phyloP scores from a whole-genome alignment of 1,284 basidiomycete genomes.

The Cerioporus squamosus region DNA sequence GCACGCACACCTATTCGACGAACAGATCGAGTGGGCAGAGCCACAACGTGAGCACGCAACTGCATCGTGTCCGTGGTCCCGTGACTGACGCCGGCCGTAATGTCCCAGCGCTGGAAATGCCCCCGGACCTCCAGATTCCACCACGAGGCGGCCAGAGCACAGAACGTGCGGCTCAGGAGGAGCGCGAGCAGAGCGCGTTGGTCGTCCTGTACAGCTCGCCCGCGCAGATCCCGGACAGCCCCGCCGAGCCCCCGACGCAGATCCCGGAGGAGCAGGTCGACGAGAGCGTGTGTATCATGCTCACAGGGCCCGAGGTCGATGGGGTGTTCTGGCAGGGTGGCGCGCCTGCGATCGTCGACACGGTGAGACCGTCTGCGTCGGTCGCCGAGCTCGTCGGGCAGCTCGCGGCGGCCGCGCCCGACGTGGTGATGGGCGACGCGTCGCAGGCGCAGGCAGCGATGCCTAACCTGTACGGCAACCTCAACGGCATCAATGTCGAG shows the following conservation, averaged over 20 bases:
- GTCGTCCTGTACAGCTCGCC: constrained; percentile 71
- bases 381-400: constrained; percentile 75
- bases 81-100: constrained; percentile 29
- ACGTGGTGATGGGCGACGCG: constrained; percentile 26
- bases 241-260: constrained; percentile 65
- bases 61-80: constrained; percentile 13
- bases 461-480: constrained; percentile 23
- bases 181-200: constrained; percentile 77
- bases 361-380: constrained; percentile 41
- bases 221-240: constrained; percentile 73
- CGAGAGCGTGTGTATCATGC: constrained; percentile 63
- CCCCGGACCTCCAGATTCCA: constrained; percentile 52
- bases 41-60: constrained; percentile 60
- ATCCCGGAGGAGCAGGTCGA: constrained; percentile 73
- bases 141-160: constrained; percentile 66
- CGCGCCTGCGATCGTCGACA: constrained; percentile 38
- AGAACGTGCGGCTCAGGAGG: constrained; percentile 70
- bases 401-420: constrained; percentile 44
- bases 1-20: constrained; percentile 80
- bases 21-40: constrained; percentile 81
- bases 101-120: constrained; percentile 62
- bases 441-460: constrained; percentile 19
- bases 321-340: constrained; percentile 61
- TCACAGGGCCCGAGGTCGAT: constrained; percentile 69
- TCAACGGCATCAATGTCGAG: constrained; percentile 52